Base-by-base conservation (phyloP, 129 eudicot genomes). In the Gnaphalium uliginosum region DNA sequence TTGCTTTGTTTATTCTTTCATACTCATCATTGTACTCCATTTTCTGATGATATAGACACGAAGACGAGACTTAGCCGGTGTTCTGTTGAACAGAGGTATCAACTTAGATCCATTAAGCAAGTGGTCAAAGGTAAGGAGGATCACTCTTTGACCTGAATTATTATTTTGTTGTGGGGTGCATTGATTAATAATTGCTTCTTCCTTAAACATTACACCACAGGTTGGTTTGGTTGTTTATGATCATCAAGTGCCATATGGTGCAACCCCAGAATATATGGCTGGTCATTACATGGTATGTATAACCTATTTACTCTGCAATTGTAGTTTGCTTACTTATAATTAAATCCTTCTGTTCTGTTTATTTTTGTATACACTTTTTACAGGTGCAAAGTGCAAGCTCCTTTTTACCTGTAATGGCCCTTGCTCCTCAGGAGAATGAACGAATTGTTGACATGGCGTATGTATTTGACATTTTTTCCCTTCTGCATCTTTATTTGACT, bases 231-330 rank as follows among this genome's bases (percentile, higher is more conserved):
- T 87, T 76, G 97, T 94, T 19, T 94, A 90, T 83, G 96, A 90
- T 73, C 93, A 96, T 71, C 98, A 94, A 89, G 98, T 94, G 69
- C 98, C 98, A 32, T 83, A 90, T 85, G 97, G 98, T 73, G 98
- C 98, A 68, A 90, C 98, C 67, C 98, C 97, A 17, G 98, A 90
- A 76, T 94, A 90, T 50, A 88, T 94, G 98, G 98, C 98, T 73
- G 98, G 98, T 61, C 90, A 90, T 75, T 90, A 94, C 83, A 90
- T 94, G 98, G 98, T 94, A 87, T 61, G 26, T 69, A 71, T 43
- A 6, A 26, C 17, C 35, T 59, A 74, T 41, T 66, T 24, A 18
- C 27, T 61, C 14, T 51, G 11, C 4, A 25, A 54, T 18, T n/a
- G 10, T 73, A 8, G 5, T 22, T 6, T 48, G 46, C 46, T 39